Base-by-base conservation (phyloP, 129 eudicot species). In the Helichrysum umbraculigerum region DNA sequence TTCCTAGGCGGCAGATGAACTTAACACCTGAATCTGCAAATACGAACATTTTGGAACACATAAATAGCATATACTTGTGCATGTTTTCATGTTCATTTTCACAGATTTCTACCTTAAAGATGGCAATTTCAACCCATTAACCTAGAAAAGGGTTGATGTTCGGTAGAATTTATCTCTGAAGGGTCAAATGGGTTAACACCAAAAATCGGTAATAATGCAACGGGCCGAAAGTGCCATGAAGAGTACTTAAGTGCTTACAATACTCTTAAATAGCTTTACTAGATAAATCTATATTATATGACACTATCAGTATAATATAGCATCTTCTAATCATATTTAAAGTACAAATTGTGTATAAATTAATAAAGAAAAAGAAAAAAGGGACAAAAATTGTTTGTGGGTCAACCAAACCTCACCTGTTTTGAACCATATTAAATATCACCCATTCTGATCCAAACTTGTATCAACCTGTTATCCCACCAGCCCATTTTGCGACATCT, bases 1-100 rank as follows among this genome's bases (percentile, higher is more conserved):
- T 54, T 57, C 71, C 57, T 80, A 74, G 68, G 58, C 78, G 39
- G 84, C 76, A 29, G 83, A 80, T 80, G 79, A 80, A 66, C 83
- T 80, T 66, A 80, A 57, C 70, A 73, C 83, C 70, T 80, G 83
- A 61, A 80, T 80, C 84, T 80, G 79, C 54, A 80, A 17, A 80
- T 67, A 74, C 44, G 54, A 47, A 66, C 33, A 22, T 80, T 80
- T 57, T 57, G 7, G 29, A 72, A 65, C 67, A 51, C 59, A 51
- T 61, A 50, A 58, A 16, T 2, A 44, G 0, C 29, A 63, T 42
- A 29, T 8, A 59, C 15, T 21, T 17, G 14, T 39, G 17, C 9
- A 22, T 5, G 4, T 78, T 41, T 44, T 59, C 8, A 69, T 4
- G 4, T 29, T 35, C 16, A 35, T 19, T 64, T 79, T 79, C 35